These are phyloP conservation scores for Silene latifolia DNA, from an alignment of 148 eudicot species.

Conservation along the genomic window DNA sequence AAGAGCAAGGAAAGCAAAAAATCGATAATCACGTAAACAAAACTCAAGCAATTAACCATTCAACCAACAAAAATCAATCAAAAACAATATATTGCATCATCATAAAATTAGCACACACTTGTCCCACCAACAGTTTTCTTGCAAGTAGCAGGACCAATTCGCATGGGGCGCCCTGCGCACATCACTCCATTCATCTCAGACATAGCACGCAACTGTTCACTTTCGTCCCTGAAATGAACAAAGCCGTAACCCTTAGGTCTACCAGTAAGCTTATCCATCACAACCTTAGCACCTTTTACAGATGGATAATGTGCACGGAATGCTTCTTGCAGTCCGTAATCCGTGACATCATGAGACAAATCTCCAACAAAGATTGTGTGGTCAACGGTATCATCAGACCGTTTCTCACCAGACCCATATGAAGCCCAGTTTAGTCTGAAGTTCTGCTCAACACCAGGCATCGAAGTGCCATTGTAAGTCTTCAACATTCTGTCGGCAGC, in stretches of 20 bases:
- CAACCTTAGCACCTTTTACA: constrained; percentile 92
- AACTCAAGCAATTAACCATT: background rate
- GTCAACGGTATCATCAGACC: constrained; percentile 64
- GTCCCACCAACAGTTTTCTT: constrained; percentile 53
- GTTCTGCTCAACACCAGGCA: constrained; percentile 79
- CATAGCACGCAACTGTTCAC: constrained; percentile 83
- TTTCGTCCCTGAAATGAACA: constrained; percentile 83
- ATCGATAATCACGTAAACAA: constrained; percentile 1
- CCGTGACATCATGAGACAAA: constrained; percentile 84
- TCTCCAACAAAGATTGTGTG: constrained; percentile 89
- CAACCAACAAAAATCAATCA: background rate
- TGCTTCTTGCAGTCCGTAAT: constrained; percentile 74
- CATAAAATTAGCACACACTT: constrained; percentile 26
- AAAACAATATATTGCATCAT: background rate
- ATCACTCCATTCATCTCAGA: constrained; percentile 85
- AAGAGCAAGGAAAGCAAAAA: too few relatives aligned
- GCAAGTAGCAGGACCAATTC: constrained; percentile 86
- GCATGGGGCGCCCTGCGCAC: constrained; percentile 84
- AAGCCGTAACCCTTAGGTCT: constrained; percentile 93
- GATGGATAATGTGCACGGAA: constrained; percentile 70
- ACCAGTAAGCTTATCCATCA: constrained; percentile 72
- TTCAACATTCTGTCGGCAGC: constrained; percentile 77
- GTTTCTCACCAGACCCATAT: constrained; percentile 79
- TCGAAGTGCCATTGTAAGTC: constrained; percentile 59
- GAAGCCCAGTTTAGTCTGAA: constrained; percentile 92